A percentile compares a stretch with the other conserved stretches of the same genome.
Evolutionary conservation across 108 stramenopile species (phyloP).

Genomic region (Aurantiochytrium sp.): DNA sequence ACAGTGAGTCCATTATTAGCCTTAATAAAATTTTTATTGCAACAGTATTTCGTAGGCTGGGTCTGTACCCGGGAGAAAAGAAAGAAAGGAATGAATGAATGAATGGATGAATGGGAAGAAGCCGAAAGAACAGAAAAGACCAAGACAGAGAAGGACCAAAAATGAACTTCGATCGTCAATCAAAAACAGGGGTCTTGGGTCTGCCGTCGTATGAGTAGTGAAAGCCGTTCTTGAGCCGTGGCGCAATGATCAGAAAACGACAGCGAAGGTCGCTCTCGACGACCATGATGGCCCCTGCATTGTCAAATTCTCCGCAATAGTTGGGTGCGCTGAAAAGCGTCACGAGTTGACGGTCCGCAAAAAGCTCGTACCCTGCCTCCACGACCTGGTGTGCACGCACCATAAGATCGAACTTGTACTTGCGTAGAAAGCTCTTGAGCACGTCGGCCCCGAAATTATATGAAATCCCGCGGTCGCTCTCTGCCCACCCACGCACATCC

Average conservation of each 20-base stretch:
- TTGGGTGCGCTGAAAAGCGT: constrained; percentile 95
- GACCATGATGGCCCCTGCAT: constrained; percentile 95
- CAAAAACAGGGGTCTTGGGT: not conserved
- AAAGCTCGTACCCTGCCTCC: constrained; percentile 98
- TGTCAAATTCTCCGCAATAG: constrained; percentile 98
- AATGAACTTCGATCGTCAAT: not conserved
- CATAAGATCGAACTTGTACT: constrained; percentile 94
- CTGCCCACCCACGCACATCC: constrained; percentile 98
- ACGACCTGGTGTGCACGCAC: constrained; percentile 99
- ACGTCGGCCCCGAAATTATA: constrained; percentile 99
- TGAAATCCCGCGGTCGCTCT: constrained; percentile 95
- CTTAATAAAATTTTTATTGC: no score
- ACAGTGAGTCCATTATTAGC: no score
- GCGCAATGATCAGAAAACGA: constrained; percentile 64
- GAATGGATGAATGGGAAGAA: no score
- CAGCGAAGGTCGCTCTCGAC: constrained; percentile 93
- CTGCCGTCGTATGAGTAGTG: not conserved
- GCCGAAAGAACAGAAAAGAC: no score
- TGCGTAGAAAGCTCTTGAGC: constrained; percentile 84
- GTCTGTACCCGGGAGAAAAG: no score
- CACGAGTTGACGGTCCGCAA: constrained; percentile 89
- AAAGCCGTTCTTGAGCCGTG: not conserved
- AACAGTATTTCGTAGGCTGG: no score
- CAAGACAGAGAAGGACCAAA: no score
- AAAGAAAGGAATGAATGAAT: no score